Conservation (phyloP, 495 filamentous ascomycete species). For the Hypoxylon perforatum region DNA sequence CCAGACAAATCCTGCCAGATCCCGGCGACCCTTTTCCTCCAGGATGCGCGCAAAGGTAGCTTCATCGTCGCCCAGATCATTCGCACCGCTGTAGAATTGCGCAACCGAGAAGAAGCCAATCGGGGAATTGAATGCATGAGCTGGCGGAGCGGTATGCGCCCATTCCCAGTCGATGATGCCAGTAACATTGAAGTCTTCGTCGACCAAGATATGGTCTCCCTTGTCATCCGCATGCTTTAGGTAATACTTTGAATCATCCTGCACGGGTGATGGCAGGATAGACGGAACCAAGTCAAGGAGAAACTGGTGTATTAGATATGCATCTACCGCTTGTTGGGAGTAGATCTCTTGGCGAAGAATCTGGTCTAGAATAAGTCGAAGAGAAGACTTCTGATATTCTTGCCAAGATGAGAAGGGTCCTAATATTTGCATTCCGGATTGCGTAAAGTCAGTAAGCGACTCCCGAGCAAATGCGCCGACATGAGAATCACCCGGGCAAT, state of each 20-base stretch:
- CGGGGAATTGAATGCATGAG: conserved; percentile 53
- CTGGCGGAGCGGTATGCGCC: conserved; percentile 13
- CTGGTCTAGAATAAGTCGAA: conserved; percentile 42
- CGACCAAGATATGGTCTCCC: conserved; percentile 53
- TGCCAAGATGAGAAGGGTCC: conserved; percentile 37
- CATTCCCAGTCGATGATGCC: conserved; percentile 29
- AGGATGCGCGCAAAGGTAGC: conserved; percentile 46
- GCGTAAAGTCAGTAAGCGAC: conserved; percentile 39
- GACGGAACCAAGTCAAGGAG: conserved; percentile 46
- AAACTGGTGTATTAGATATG: conserved; percentile 54
- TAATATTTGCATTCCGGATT: conserved; percentile 24
- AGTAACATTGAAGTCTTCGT: conserved; percentile 48
- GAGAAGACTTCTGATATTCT: conserved; percentile 33
- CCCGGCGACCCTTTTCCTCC: conserved; percentile 42
- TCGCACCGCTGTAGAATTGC: conserved; percentile 49
- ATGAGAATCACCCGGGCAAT: conserved; percentile 42
- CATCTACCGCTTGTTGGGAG: conserved; percentile 46
- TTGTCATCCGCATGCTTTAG: conserved; percentile 52
- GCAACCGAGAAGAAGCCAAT: conserved; percentile 50
- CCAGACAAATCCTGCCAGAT: conserved; percentile 47
- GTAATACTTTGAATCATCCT: conserved; percentile 31
- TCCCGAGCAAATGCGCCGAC: conserved; percentile 49
- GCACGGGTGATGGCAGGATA: conserved; percentile 27
- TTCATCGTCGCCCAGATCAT: conserved; percentile 48
- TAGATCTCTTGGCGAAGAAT: conserved; percentile 48